A percentile compares a stretch with the other conserved stretches of the same genome.
Evolutionary conservation across 345 rosid genomes (phyloP).

Genomic region (Bruguiera gymnorhiza): DNA sequence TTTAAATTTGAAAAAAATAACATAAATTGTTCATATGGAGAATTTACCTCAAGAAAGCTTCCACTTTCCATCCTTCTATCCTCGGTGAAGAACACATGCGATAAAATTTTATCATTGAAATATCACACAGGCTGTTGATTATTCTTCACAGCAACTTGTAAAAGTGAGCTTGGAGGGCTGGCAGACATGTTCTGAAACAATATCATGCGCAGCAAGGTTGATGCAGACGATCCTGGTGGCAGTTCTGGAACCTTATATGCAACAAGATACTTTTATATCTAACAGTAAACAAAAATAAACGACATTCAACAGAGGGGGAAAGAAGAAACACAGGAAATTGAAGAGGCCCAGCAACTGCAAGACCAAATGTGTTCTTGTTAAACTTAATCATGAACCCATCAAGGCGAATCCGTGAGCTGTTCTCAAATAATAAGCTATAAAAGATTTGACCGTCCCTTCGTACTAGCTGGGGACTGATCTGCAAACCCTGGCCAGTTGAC

Average conservation of each 20-base stretch:
- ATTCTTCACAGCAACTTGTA: constrained; percentile 96
- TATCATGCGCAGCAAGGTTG: constrained; percentile 84
- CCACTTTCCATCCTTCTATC: constrained; percentile 97
- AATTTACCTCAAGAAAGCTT: constrained; percentile 85
- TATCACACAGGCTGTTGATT: constrained; percentile 95
- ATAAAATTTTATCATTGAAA: constrained; percentile 65
- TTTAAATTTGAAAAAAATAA: constrained; percentile 33
- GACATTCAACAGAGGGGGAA: not conserved
- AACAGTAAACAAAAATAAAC: constrained; percentile 1
- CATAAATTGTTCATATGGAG: not conserved
- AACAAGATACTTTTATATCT: constrained; percentile 14
- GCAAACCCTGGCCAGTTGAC: constrained; percentile 89
- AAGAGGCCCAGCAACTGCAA: constrained; percentile 88
- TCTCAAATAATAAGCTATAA: constrained; percentile 81
- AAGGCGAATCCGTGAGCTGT: constrained; percentile 71
- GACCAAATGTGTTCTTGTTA: constrained; percentile 93
- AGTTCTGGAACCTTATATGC: constrained; percentile 64
- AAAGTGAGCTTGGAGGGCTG: constrained; percentile 80
- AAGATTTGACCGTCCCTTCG: constrained; percentile 79
- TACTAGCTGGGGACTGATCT: constrained; percentile 83
- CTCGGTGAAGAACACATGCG: constrained; percentile 70
- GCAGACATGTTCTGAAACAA: constrained; percentile 81
- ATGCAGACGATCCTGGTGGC: constrained; percentile 70
- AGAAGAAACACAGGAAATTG: constrained; percentile 48
- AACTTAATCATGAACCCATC: constrained; percentile 99